phyloP scores from a whole-genome alignment of 495 filamentous ascomycete genomes.

The Penicillium salamii region DNA sequence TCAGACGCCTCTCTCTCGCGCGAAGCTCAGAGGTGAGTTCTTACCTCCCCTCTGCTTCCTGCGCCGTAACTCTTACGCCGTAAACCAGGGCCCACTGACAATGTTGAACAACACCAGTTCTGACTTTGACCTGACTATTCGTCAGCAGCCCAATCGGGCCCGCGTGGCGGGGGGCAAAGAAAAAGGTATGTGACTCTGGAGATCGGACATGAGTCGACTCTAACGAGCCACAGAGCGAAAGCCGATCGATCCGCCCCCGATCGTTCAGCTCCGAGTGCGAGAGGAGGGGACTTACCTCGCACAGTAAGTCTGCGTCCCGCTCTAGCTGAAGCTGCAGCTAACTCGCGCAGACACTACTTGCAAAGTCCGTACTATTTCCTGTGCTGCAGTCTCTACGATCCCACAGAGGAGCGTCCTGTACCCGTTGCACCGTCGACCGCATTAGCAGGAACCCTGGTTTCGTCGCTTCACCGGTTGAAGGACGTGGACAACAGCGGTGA shows the following conservation, averaged over 20 bases:
- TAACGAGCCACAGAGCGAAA: conserved; percentile 66
- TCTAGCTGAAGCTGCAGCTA: conserved; percentile 5
- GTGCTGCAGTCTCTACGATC: conserved; percentile 67
- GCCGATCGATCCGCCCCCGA: conserved; percentile 91
- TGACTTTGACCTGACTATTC: conserved; percentile 62
- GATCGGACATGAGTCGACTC: too few relatives aligned
- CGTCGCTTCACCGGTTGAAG: conserved; percentile 89
- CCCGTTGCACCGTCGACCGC: conserved; percentile 50
- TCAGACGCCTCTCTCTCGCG: conserved; percentile 45
- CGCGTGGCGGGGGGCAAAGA: conserved; percentile 72
- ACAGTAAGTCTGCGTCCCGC: conserved; percentile 50
- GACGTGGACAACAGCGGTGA: conserved; percentile 80
- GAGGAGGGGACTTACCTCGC: conserved; percentile 64
- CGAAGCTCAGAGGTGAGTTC: conserved; percentile 41
- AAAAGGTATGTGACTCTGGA: conserved; percentile 55
- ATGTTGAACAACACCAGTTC: conserved; percentile 45
- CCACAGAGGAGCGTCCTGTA: conserved; percentile 57
- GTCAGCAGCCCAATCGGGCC: conserved; percentile 64
- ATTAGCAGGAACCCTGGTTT: conserved; percentile 79
- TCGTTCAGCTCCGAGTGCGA: conserved; percentile 77
- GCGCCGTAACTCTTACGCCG: conserved; percentile 32
- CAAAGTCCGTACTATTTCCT: conserved; percentile 83
- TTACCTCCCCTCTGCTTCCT: conserved; percentile 10
- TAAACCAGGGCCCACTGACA: conserved; percentile 38
- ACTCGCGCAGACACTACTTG: conserved; percentile 57